Percentiles rank a stretch among this genome's conserved stretches.
phyloP scores from a whole-genome alignment of 257 asterid genomes.

The Knoxia roxburghii region DNA sequence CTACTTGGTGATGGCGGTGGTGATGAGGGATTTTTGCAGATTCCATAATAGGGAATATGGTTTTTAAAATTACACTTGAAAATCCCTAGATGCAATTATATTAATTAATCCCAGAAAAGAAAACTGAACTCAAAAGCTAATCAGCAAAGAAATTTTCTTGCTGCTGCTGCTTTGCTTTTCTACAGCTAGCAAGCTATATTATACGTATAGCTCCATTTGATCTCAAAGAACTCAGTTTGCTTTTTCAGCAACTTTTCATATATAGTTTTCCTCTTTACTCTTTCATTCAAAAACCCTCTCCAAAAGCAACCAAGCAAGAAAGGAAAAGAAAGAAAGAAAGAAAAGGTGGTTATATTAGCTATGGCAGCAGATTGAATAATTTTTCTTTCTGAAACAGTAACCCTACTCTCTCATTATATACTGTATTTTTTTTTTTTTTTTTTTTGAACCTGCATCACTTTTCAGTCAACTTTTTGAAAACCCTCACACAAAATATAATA shows the following conservation, averaged over 20 bases:
- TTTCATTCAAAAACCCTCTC: constrained; percentile 39
- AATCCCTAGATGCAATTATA: constrained; percentile 73
- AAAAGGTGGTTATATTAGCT: not conserved
- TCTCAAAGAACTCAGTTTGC: constrained; percentile 36
- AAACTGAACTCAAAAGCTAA: constrained; percentile 6
- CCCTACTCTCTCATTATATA: too few relatives aligned
- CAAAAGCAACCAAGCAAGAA: constrained; percentile 43
- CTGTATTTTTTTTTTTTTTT: not conserved
- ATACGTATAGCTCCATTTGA: too few relatives aligned
- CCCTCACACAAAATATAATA: constrained; percentile 16
- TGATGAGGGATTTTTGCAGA: constrained; percentile 53
- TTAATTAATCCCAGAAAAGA: constrained; percentile 2
- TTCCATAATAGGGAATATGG: constrained; percentile 48
- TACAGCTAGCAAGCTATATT: constrained; percentile 26
- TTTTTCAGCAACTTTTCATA: constrained; percentile 39
- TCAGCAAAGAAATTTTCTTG: not conserved
- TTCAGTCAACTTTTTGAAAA: constrained; percentile 32
- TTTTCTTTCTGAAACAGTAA: not conserved
- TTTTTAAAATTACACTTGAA: constrained; percentile 51
- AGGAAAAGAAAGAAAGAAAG: constrained; percentile 37
- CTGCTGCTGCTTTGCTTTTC: constrained; percentile 1
- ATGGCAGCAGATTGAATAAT: too few relatives aligned
- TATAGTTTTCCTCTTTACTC: constrained; percentile 62
- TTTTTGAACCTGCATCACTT: constrained; percentile 1
- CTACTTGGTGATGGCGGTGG: constrained; percentile 9